Conservation (phyloP, 106 monocot genomes). For the Posidonia australis region DNA sequence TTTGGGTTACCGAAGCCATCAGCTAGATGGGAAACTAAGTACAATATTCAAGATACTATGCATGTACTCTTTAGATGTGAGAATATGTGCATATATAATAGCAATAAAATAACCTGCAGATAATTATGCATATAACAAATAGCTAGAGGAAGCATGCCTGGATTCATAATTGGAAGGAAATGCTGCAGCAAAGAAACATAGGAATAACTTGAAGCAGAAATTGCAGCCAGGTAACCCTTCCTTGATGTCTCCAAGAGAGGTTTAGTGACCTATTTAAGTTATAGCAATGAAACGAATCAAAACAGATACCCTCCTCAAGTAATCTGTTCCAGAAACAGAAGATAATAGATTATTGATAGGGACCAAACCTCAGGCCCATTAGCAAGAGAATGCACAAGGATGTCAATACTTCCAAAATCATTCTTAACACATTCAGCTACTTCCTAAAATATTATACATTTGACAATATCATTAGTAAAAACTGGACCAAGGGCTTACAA, state of each 20-base stretch:
- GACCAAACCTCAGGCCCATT: slow-evolving; percentile 75
- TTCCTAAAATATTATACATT: slow-evolving; percentile 43
- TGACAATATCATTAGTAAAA: neutral
- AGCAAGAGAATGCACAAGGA: slow-evolving; percentile 96
- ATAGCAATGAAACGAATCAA: neutral
- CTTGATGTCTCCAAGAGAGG: slow-evolving; percentile 89
- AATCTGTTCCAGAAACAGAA: no score
- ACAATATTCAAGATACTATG: no score
- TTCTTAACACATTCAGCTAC: slow-evolving; percentile 75
- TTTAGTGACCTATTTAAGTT: slow-evolving; percentile 62
- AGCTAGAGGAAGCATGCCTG: slow-evolving; percentile 33
- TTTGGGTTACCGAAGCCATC: no score
- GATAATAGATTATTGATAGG: neutral
- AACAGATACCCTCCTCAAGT: neutral
- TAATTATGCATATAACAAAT: no score
- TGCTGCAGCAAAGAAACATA: slow-evolving; percentile 76
- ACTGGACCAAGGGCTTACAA: no score
- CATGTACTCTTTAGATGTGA: no score
- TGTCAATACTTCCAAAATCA: slow-evolving; percentile 94
- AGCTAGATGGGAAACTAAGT: no score
- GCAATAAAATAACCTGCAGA: no score
- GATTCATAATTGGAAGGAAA: slow-evolving; percentile 98
- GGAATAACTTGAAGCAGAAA: slow-evolving; percentile 95
- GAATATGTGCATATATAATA: no score
- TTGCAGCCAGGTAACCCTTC: slow-evolving; percentile 87